A percentile compares a stretch with the other conserved stretches of the same genome.
Evolutionary conservation across 208 protist species (phyloP).

Genomic region (Herpetomonas muscarum): DNA sequence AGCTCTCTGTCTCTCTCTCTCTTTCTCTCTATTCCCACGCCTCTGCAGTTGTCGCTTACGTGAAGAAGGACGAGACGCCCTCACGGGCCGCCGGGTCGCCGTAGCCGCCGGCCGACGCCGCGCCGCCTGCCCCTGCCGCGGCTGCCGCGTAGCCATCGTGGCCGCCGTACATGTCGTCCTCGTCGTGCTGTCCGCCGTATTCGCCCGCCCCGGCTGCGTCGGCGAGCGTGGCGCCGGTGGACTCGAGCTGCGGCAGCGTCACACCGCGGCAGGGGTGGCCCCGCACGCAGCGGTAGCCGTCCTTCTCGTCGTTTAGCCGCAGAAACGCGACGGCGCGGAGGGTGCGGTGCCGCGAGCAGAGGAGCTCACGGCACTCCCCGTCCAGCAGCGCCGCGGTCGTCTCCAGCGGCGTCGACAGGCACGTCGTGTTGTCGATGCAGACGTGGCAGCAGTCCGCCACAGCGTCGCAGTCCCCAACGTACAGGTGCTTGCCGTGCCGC

Average conservation of each 20-base stretch:
- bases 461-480: constrained; percentile 39
- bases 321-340: constrained; percentile 75
- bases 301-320: constrained; percentile 48
- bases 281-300: constrained; percentile 60
- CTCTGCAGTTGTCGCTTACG: constrained; percentile 8
- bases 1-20: constrained; percentile 1
- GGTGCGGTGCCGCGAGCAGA: constrained; percentile 73
- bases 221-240: not conserved
- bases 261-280: constrained; percentile 66
- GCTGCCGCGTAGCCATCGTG: constrained; percentile 24
- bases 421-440: constrained; percentile 63
- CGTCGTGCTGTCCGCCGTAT: not conserved
- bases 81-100: constrained; percentile 32
- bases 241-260: constrained; percentile 21
- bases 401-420: constrained; percentile 76
- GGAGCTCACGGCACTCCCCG: constrained; percentile 53
- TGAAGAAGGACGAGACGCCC: constrained; percentile 79
- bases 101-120: constrained; percentile 20
- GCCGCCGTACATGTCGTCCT: constrained; percentile 15
- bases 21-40: not conserved
- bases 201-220: constrained; percentile 8
- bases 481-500: constrained; percentile 74
- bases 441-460: constrained; percentile 76
- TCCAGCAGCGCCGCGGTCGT: constrained; percentile 35
- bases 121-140: constrained; percentile 2